Conservation (phyloP, 495 filamentous ascomycete genomes). For the Daldinia vernicosa region DNA sequence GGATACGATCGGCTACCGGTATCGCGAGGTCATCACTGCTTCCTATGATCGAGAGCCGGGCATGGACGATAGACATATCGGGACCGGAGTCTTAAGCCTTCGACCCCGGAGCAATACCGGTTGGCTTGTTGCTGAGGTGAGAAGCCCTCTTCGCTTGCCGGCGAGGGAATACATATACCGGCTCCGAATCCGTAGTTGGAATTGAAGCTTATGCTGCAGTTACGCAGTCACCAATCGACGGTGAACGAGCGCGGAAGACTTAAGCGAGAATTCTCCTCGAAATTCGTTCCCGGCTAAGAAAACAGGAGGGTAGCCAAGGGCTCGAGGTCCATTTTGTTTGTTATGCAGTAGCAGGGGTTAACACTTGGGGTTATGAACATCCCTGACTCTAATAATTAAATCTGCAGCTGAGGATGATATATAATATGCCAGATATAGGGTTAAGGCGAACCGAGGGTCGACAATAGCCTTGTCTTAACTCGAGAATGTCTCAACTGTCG, state of each 20-base stretch:
- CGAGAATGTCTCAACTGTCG: constrained; percentile 6
- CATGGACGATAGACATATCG: constrained; percentile 34
- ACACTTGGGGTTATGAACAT: constrained; percentile 28
- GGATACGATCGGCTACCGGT: constrained; percentile 6
- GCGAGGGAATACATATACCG: constrained; percentile 20
- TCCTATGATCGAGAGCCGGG: constrained; percentile 13
- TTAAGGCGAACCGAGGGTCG: constrained; percentile 5
- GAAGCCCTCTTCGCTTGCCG: constrained; percentile 18
- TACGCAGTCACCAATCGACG: constrained; percentile 10
- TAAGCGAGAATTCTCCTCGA: constrained; percentile 8
- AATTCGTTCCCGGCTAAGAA: constrained; percentile 10
- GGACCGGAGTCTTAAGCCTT: constrained; percentile 1
- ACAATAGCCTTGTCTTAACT: constrained; percentile 7
- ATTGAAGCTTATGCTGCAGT: not conserved
- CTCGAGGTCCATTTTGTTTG: constrained; percentile 22
- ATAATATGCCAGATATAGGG: constrained; percentile 22
- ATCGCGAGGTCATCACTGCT: constrained; percentile 15
- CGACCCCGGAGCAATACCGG: constrained; percentile 16
- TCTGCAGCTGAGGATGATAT: constrained; percentile 13
- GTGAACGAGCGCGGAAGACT: not conserved
- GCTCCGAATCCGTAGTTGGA: not conserved
- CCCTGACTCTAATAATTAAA: constrained; percentile 20
- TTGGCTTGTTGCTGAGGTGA: constrained; percentile 10
- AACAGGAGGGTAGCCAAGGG: constrained; percentile 20
- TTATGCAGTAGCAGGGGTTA: constrained; percentile 20